Percentiles rank a stretch among this genome's conserved stretches.
Conservation (phyloP, 2,329 filamentous ascomycete species). For the Aspergillus fischeri region DNA sequence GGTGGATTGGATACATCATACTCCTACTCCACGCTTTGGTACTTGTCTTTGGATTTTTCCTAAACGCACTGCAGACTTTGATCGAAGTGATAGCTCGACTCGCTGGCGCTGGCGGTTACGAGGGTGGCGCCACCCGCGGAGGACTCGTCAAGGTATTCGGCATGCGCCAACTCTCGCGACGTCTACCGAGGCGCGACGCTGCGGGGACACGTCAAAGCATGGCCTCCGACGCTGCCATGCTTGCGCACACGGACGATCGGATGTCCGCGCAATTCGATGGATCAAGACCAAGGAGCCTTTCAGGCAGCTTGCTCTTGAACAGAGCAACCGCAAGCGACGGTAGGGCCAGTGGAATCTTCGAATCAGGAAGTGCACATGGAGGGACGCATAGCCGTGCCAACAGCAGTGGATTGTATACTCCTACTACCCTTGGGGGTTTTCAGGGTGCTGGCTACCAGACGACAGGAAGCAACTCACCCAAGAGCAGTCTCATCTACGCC, state of each 20-base stretch:
- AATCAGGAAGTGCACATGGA: constrained; percentile 47
- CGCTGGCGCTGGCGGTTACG: constrained; percentile 75
- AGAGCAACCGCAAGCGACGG: constrained; percentile 43
- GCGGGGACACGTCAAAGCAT: constrained; percentile 72
- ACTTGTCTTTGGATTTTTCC: constrained; percentile 84
- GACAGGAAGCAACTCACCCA: constrained; percentile 40
- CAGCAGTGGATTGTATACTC: constrained; percentile 61
- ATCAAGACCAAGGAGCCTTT: constrained; percentile 55
- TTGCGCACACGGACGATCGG: constrained; percentile 63
- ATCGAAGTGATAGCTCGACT: constrained; percentile 82
- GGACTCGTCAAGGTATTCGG: constrained; percentile 86
- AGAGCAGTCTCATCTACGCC: constrained; percentile 41
- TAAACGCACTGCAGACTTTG: constrained; percentile 86
- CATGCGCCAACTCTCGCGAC: constrained; percentile 78
- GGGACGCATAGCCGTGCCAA: constrained; percentile 51
- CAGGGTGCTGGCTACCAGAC: constrained; percentile 56
- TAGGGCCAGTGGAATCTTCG: constrained; percentile 50
- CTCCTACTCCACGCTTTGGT: constrained; percentile 80
- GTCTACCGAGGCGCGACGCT: constrained; percentile 60
- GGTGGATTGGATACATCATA: constrained; percentile 94
- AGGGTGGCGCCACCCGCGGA: constrained; percentile 66
- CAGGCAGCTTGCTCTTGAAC: constrained; percentile 60
- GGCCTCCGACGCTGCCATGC: constrained; percentile 75
- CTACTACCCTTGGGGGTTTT: constrained; percentile 74
- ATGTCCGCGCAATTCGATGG: constrained; percentile 55